phyloP scores from a whole-genome alignment of 2,329 filamentous ascomycete species.

The Lecanicillium sp. region DNA sequence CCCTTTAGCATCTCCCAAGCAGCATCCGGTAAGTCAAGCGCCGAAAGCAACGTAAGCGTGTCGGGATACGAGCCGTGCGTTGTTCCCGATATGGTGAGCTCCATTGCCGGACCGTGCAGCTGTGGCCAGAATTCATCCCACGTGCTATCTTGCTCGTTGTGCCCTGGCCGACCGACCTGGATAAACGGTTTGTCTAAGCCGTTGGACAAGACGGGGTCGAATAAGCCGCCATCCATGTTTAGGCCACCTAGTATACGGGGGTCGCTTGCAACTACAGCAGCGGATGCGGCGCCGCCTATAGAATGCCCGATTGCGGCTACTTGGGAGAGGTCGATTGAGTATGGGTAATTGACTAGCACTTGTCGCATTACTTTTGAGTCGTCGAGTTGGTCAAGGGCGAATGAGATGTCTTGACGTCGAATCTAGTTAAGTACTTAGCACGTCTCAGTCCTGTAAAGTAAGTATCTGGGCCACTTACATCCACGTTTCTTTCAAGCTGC shows the following conservation, averaged over 20 bases:
- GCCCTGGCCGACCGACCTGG: conserved; percentile 10
- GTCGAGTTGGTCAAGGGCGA: conserved; percentile 23
- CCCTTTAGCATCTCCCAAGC: background rate
- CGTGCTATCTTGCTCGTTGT: conserved; percentile 11
- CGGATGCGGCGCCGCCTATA: conserved; percentile 24
- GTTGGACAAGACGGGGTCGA: conserved; percentile 11
- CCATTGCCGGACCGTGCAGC: conserved; percentile 10
- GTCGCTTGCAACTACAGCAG: conserved; percentile 19
- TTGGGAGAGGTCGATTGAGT: conserved; percentile 14
- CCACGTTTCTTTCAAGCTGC: conserved; percentile 3
- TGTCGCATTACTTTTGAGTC: background rate
- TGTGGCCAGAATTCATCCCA: conserved; percentile 13
- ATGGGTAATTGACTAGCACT: conserved; percentile 6
- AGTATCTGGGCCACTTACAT: background rate
- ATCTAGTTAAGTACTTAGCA: conserved; percentile 11
- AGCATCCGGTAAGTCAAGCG: conserved; percentile 7
- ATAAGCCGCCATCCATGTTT: conserved; percentile 27
- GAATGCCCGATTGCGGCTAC: conserved; percentile 25
- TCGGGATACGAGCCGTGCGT: conserved; percentile 15
- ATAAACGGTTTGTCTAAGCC: conserved; percentile 16
- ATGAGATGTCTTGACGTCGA: conserved; percentile 23
- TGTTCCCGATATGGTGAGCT: conserved; percentile 12
- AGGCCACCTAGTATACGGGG: conserved; percentile 23
- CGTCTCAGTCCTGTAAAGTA: background rate
- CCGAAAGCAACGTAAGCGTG: conserved; percentile 5